These are phyloP conservation scores for Ceratobasidium theobromae DNA, from an alignment of 1,284 basidiomycete genomes.

Conservation along the genomic window DNA sequence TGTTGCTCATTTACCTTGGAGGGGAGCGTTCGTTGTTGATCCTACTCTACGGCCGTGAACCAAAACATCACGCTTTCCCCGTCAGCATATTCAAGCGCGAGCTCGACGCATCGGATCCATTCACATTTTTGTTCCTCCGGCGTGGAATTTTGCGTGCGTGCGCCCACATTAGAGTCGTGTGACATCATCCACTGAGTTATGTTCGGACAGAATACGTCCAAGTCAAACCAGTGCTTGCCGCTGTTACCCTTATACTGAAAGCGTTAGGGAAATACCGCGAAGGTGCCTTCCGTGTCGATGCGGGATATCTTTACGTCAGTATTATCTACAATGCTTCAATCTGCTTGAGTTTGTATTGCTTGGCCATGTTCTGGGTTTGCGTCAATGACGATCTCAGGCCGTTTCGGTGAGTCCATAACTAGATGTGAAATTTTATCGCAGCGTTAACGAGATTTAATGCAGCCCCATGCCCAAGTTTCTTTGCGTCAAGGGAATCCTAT, in stretches of 20 bases:
- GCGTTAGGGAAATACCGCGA: conserved; percentile 86
- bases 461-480: conserved; percentile 91
- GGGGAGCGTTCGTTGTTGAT: conserved; percentile 93
- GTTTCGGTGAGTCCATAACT: conserved; percentile 76
- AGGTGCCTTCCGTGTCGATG: conserved; percentile 78
- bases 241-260: conserved; percentile 85
- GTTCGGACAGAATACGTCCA: conserved; percentile 85
- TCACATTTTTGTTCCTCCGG: conserved; percentile 92
- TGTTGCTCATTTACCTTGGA: conserved; percentile 84
- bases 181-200: conserved; percentile 6
- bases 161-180: neutral
- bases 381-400: conserved; percentile 84
- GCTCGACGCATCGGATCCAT: conserved; percentile 89
- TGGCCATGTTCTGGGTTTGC: conserved; percentile 94
- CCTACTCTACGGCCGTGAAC: conserved; percentile 84
- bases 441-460: neutral
- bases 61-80: conserved; percentile 86
- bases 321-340: conserved; percentile 66
- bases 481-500: conserved; percentile 96
- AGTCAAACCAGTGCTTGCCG: conserved; percentile 87
- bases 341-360: conserved; percentile 73
- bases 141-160: conserved; percentile 88
- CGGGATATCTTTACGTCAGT: conserved; percentile 91
- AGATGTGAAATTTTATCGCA: neutral
- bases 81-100: conserved; percentile 73